A percentile compares a stretch with the other conserved stretches of the same genome.
Evolutionary conservation across 2,329 filamentous ascomycete genomes (phyloP).

Genomic region (Calonectria honghensis): DNA sequence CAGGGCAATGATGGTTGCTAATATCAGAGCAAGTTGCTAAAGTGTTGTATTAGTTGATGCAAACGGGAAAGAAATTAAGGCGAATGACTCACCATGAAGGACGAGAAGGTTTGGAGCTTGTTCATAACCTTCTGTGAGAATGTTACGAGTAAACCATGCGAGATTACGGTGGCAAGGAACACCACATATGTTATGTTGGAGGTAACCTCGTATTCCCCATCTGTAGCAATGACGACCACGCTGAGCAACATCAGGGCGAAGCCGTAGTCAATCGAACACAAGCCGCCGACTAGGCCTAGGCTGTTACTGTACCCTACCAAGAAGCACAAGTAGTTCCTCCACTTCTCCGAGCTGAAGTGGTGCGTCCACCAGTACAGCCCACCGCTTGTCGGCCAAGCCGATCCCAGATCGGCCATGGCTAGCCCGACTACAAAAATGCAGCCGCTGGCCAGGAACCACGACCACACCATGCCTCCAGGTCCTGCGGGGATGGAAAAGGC

Average conservation of each 20-base stretch:
- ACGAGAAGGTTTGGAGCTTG: conserved; percentile 11
- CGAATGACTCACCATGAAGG: conserved; percentile 6
- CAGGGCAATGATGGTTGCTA: conserved; percentile 4
- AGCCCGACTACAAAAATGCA: conserved; percentile 16
- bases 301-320: conserved; percentile 23
- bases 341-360: conserved; percentile 20
- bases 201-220: conserved; percentile 11
- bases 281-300: conserved; percentile 1
- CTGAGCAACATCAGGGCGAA: conserved; percentile 19
- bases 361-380: conserved; percentile 24
- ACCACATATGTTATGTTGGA: conserved; percentile 19
- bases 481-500: conserved; percentile 17
- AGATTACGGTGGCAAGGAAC: conserved; percentile 18
- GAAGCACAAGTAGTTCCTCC: conserved; percentile 23
- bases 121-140: conserved; percentile 20
- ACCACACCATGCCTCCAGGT: conserved; percentile 21
- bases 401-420: conserved; percentile 21
- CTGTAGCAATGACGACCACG: conserved; percentile 14
- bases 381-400: conserved; percentile 13
- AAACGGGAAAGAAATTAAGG: background rate
- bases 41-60: background rate
- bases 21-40: conserved; percentile 13
- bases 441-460: conserved; percentile 20
- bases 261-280: conserved; percentile 19
- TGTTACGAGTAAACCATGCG: conserved; percentile 8